A percentile compares a stretch with the other conserved stretches of the same genome.
These are phyloP conservation scores for Geranium brycei DNA, from an alignment of 345 rosid genomes.

Conservation along the genomic window DNA sequence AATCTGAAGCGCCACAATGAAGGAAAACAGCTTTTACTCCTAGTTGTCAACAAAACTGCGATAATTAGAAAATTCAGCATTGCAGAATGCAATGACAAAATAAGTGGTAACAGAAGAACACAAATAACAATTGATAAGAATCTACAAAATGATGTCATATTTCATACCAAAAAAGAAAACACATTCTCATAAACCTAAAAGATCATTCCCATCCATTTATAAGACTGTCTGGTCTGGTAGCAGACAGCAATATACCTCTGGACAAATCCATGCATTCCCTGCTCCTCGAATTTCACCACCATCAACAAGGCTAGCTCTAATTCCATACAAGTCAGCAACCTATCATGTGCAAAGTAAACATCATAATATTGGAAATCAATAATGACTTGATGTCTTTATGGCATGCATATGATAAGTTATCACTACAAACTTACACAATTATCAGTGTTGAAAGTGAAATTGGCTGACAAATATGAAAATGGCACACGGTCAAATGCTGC, in stretches of 20 bases:
- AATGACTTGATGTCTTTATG: background rate
- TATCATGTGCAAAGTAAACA: constrained; percentile 16
- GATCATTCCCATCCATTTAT: too few relatives aligned
- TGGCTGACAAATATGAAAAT: constrained; percentile 89
- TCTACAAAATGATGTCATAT: too few relatives aligned
- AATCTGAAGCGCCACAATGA: too few relatives aligned
- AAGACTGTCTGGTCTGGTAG: background rate
- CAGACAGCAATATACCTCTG: constrained; percentile 50
- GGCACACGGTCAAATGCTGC: constrained; percentile 98
- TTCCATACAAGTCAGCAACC: constrained; percentile 97
- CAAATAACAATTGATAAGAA: too few relatives aligned
- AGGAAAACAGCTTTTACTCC: too few relatives aligned
- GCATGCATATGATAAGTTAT: background rate
- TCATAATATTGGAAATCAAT: background rate
- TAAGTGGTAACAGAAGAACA: too few relatives aligned
- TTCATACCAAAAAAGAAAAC: too few relatives aligned
- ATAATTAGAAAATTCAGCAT: too few relatives aligned
- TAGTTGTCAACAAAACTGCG: too few relatives aligned
- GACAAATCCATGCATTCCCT: constrained; percentile 97
- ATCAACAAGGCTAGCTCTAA: constrained; percentile 95
- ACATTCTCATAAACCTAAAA: too few relatives aligned
- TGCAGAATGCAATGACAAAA: too few relatives aligned
- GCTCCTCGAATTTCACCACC: constrained; percentile 99
- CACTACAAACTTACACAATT: constrained; percentile 62
- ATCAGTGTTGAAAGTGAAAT: constrained; percentile 88